Conservation (phyloP, 768 basidiomycete genomes). For the Coprinopsis cinerea region DNA sequence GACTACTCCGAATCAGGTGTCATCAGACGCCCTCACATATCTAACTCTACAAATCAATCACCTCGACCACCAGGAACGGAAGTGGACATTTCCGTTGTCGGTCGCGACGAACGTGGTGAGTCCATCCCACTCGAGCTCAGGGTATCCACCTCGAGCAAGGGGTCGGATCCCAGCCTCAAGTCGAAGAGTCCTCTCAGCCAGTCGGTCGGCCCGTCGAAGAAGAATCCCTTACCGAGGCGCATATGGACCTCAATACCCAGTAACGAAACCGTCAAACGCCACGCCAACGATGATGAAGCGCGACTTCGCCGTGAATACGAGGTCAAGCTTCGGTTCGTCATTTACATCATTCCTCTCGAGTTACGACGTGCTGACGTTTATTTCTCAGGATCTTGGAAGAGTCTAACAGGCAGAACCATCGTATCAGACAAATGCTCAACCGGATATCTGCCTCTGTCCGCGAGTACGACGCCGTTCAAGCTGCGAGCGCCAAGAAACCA, state of each 20-base stretch:
- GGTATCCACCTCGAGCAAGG: constrained; percentile 5
- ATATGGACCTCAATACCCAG: constrained; percentile 23
- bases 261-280: constrained; percentile 18
- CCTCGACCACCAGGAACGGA: neutral
- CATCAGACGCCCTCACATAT: neutral
- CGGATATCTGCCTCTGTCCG: constrained; percentile 54
- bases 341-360: constrained; percentile 4
- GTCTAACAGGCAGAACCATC: constrained; percentile 53
- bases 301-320: constrained; percentile 53
- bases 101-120: neutral
- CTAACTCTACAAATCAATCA: neutral
- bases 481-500: constrained; percentile 42
- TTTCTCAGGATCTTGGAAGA: constrained; percentile 49
- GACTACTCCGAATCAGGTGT: constrained; percentile 5
- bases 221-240: constrained; percentile 12
- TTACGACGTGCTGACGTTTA: neutral
- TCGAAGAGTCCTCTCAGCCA: neutral
- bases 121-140: neutral
- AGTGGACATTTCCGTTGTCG: constrained; percentile 4
- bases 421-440: constrained; percentile 64
- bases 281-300: constrained; percentile 37
- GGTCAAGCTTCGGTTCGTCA: constrained; percentile 44
- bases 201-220: neutral
- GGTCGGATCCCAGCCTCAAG: neutral
- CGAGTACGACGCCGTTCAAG: constrained; percentile 61